phyloP scores from a whole-genome alignment of 2,329 filamentous ascomycete species.

The Clarireedia monteithiana region DNA sequence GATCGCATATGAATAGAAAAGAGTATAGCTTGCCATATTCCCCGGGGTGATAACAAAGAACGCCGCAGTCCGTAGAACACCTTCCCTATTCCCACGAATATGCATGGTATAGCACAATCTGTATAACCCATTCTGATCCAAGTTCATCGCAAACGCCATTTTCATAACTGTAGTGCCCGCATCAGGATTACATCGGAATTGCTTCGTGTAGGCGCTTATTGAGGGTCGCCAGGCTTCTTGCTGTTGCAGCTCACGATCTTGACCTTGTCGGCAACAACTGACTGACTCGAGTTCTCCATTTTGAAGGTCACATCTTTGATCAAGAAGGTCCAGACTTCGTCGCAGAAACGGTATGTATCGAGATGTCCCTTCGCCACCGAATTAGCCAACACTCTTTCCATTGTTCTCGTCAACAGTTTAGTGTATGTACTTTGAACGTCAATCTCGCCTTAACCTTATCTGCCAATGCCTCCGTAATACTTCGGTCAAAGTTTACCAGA shows the following conservation, averaged over 20 bases:
- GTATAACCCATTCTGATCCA: not conserved
- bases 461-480: constrained; percentile 82
- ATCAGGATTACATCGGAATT: no score
- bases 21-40: not conserved
- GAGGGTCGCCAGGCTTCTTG: constrained; percentile 61
- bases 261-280: constrained; percentile 79
- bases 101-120: not conserved
- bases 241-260: constrained; percentile 99
- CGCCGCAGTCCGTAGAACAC: not conserved
- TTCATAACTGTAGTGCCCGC: not conserved
- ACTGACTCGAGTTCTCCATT: constrained; percentile 67
- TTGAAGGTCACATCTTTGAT: constrained; percentile 99
- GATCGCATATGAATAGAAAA: not conserved
- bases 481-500: constrained; percentile 87
- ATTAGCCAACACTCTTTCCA: constrained; percentile 16
- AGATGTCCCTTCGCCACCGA: constrained; percentile 66
- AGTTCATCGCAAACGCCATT: not conserved
- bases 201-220: constrained; percentile 15
- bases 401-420: not conserved
- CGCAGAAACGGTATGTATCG: constrained; percentile 98
- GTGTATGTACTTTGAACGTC: constrained; percentile 78
- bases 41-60: not conserved
- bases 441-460: constrained; percentile 88
- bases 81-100: not conserved
- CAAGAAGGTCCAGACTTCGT: constrained; percentile 99